phyloP scores from a whole-genome alignment of 2,329 filamentous ascomycete genomes.

The Epichloe scottii region DNA sequence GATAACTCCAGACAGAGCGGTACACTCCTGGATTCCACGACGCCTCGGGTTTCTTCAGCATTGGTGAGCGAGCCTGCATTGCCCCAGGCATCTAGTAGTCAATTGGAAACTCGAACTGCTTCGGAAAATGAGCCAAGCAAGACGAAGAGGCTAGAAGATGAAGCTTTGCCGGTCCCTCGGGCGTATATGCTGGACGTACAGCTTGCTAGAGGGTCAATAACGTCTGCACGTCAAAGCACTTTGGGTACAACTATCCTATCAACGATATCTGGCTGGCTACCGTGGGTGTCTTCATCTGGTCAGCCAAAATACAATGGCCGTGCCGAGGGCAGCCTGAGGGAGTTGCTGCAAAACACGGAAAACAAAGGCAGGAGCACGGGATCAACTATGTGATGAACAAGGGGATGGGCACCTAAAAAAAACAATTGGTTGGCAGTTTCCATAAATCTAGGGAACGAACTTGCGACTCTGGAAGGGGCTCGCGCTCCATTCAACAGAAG shows the following conservation, averaged over 20 bases:
- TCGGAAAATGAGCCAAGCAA: slow-evolving; percentile 4
- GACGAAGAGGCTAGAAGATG: background rate
- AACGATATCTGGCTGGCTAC: slow-evolving; percentile 33
- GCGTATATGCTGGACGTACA: slow-evolving; percentile 16
- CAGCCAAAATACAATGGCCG: background rate
- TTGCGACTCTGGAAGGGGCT: too few species aligned
- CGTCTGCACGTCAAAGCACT: slow-evolving; percentile 12
- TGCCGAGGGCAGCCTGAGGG: slow-evolving; percentile 4
- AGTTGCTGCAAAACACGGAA: background rate
- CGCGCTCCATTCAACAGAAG: too few species aligned
- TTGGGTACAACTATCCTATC: slow-evolving; percentile 21
- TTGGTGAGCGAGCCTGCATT: slow-evolving; percentile 44
- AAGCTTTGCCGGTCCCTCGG: background rate
- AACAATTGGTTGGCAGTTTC: too few species aligned
- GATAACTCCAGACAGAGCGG: slow-evolving; percentile 23
- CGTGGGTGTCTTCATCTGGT: slow-evolving; percentile 23
- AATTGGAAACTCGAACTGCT: slow-evolving; percentile 33
- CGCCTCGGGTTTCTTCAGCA: slow-evolving; percentile 23
- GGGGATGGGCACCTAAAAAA: background rate
- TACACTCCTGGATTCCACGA: slow-evolving; percentile 14
- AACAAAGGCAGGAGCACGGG: background rate
- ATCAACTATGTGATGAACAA: background rate
- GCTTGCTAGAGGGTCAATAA: slow-evolving; percentile 16
- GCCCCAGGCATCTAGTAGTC: slow-evolving; percentile 41
- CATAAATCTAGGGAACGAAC: too few species aligned